phyloP scores from a whole-genome alignment of 805 yeast species.

The Wickerhamomyces queroliae region DNA sequence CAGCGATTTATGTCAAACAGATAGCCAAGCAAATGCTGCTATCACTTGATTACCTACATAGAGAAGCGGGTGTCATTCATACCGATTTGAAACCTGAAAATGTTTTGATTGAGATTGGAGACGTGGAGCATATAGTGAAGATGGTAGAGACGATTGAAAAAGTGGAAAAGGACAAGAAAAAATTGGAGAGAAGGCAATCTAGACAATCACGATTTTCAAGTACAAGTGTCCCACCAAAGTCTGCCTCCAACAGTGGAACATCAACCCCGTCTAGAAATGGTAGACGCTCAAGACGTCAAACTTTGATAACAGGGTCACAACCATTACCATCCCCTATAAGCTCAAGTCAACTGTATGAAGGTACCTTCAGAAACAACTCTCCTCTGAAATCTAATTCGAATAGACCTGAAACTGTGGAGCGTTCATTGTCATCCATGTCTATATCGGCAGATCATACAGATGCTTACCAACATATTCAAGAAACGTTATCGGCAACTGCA shows the following conservation, averaged over 20 bases:
- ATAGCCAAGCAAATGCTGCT: constrained; percentile 72
- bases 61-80: constrained; percentile 69
- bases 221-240: constrained; percentile 7
- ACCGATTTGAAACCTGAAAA: constrained; percentile 74
- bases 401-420: constrained; percentile 22
- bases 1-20: constrained; percentile 69
- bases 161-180: constrained; percentile 38
- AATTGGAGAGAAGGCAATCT: constrained; percentile 33
- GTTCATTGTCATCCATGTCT: constrained; percentile 35
- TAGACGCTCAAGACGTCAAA: constrained; percentile 57
- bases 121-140: constrained; percentile 70
- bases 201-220: constrained; percentile 14
- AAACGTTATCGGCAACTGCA: too few relatives aligned
- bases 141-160: constrained; percentile 58
- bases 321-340: constrained; percentile 88
- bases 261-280: constrained; percentile 23
- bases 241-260: constrained; percentile 11
- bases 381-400: constrained; percentile 6
- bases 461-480: not conserved
- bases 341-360: constrained; percentile 34
- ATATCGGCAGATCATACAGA: constrained; percentile 24
- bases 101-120: constrained; percentile 75
- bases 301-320: constrained; percentile 84
- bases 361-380: constrained; percentile 18
- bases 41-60: constrained; percentile 67